Base-by-base conservation (phyloP, 164 flowering plant genomes). In the Akebia trifoliata region DNA sequence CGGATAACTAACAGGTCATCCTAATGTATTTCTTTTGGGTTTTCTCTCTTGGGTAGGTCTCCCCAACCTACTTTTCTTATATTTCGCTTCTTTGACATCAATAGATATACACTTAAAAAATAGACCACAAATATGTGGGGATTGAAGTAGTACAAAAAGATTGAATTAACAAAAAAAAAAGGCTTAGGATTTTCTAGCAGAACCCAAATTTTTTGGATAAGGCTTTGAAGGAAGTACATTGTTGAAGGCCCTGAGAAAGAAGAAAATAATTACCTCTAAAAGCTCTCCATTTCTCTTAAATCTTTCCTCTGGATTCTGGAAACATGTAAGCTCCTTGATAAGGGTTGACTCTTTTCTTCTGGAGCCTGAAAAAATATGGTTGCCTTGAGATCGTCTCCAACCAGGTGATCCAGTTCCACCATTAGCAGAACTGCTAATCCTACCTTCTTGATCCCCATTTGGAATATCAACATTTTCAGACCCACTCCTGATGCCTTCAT, bases 221-320 rank as follows among this genome's bases (percentile, higher is more conserved):
- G 1, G 44, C 47, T 43, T 30, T 43, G 34, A 28, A 35, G 26
- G 12, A 30, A 60, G n/a, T n/a, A n/a, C n/a, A n/a, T n/a, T n/a
- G n/a, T n/a, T n/a, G n/a, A n/a, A n/a, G n/a, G n/a, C n/a, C n/a
- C n/a, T 31, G 11, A 28, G 9, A 31, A 9, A 58, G 14, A 45
- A 36, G 8, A 52, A 43, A 66, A 39, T 17, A 65, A 26, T 64
- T 73, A 86, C 99, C 96, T 94, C 97, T 48, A 94, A 57, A 36
- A 90, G 87, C 66, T 94, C 96, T 64, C 99, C 99, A 74, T 69
- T 88, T 76, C 76, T 81, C 76, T 69, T 86, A 61, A 65, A 72
- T 49, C 85, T 65, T 65, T 86, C 96, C 72, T 73, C 76, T 49
- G 95, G 90, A 21, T 67, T 70, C 31, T 72, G 67, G 65, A 90